These are phyloP conservation scores for Verticillium isaacii DNA, from an alignment of 2,329 filamentous ascomycete species.

Conservation along the genomic window DNA sequence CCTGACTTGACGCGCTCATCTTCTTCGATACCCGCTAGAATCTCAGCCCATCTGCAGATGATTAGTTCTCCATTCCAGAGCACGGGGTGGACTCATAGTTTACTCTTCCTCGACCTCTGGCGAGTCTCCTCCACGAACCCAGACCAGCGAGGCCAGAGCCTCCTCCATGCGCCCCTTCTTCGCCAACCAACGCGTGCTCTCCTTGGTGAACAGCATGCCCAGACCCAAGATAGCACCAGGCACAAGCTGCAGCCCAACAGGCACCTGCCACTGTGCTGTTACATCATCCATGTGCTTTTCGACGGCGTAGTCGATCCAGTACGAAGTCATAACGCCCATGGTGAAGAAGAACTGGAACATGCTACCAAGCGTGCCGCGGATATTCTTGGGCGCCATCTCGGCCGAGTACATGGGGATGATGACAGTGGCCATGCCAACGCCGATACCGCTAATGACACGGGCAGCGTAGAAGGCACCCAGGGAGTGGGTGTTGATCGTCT, in stretches of 20 bases:
- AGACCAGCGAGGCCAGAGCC: conserved; percentile 41
- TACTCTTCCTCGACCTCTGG: conserved; percentile 29
- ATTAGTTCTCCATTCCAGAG: neutral
- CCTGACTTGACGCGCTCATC: conserved; percentile 38
- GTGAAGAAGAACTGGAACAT: conserved; percentile 42
- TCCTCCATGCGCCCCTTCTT: conserved; percentile 39
- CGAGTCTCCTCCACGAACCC: conserved; percentile 43
- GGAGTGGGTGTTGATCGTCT: conserved; percentile 31
- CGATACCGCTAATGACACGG: conserved; percentile 27
- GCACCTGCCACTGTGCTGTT: conserved; percentile 45
- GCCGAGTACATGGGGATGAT: conserved; percentile 40
- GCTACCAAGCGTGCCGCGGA: conserved; percentile 35
- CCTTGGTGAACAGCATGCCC: conserved; percentile 43
- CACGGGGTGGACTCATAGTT: neutral
- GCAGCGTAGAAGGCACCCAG: conserved; percentile 32
- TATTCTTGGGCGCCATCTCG: conserved; percentile 41
- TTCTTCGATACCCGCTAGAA: conserved; percentile 39
- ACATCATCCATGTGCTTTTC: conserved; percentile 27
- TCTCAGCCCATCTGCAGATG: conserved; percentile 30
- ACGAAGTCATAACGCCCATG: conserved; percentile 33
- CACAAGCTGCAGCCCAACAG: conserved; percentile 41
- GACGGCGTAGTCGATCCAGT: conserved; percentile 42
- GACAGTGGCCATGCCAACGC: conserved; percentile 33
- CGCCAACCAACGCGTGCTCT: conserved; percentile 42
- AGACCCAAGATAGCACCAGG: conserved; percentile 39